phyloP scores from a whole-genome alignment of 345 rosid species.

The Zanthoxylum bungeanum region DNA sequence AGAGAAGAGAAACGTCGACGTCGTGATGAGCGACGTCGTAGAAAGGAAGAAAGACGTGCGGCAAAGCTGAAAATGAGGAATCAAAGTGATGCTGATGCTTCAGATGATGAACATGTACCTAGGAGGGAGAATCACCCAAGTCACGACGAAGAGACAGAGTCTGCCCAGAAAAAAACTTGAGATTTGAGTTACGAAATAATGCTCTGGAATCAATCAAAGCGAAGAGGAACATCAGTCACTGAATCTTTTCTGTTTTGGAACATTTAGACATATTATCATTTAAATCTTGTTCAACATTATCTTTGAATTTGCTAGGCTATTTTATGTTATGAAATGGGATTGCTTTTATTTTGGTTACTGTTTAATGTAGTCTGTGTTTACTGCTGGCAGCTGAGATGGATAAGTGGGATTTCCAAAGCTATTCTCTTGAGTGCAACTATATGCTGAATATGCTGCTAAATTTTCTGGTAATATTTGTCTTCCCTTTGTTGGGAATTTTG shows the following conservation, averaged over 20 bases:
- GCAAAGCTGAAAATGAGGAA: conserved; percentile 62
- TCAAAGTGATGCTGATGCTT: conserved; percentile 40
- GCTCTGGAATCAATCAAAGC: conserved; percentile 95
- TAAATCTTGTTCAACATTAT: conserved; percentile 23
- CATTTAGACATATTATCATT: conserved; percentile 23
- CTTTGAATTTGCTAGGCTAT: conserved; percentile 22
- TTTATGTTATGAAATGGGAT: conserved; percentile 30
- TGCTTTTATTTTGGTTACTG: conserved; percentile 32
- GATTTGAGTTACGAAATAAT: conserved; percentile 85
- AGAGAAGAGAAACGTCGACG: conserved; percentile 82
- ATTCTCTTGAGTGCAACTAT: conserved; percentile 75
- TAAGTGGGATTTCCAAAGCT: conserved; percentile 80
- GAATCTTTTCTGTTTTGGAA: conserved; percentile 25
- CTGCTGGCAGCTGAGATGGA: conserved; percentile 87
- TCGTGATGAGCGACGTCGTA: conserved; percentile 72
- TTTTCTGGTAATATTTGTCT: conserved; percentile 74
- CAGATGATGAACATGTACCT: conserved; percentile 41
- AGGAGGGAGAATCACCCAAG: conserved; percentile 30
- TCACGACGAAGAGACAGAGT: conserved; percentile 40
- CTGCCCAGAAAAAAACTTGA: conserved; percentile 82
- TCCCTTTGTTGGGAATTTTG: conserved; percentile 37
- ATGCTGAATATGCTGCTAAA: conserved; percentile 62
- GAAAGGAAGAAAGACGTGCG: conserved; percentile 69
- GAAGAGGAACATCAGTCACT: conserved; percentile 72
- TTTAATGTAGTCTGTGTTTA: conserved; percentile 72